Conservation (phyloP, 495 filamentous ascomycete species). For the Cercophora samala region DNA sequence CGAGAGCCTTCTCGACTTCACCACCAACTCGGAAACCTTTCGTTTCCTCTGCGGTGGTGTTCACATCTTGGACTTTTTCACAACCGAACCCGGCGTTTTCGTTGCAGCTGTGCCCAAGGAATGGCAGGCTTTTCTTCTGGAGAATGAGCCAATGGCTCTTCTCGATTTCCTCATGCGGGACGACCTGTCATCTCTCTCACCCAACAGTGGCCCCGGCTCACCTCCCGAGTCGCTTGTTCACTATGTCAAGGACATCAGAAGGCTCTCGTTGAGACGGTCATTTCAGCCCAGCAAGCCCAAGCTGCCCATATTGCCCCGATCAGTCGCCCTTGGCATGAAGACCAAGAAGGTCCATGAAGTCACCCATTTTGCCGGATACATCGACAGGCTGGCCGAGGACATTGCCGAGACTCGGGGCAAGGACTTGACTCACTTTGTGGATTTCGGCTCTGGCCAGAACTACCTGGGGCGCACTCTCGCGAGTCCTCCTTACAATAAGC, state of each 20-base stretch:
- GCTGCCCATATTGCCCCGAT: slow-evolving; percentile 55
- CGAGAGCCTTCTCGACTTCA: slow-evolving; percentile 71
- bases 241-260: slow-evolving; percentile 73
- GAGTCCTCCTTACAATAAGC: slow-evolving; percentile 74
- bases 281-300: slow-evolving; percentile 45
- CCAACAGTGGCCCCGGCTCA: slow-evolving; percentile 33
- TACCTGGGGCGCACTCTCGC: slow-evolving; percentile 89
- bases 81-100: slow-evolving; percentile 74
- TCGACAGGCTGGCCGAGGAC: slow-evolving; percentile 53
- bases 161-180: slow-evolving; percentile 76
- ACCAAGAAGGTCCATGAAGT: slow-evolving; percentile 96
- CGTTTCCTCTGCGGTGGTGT: slow-evolving; percentile 87
- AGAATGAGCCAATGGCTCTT: slow-evolving; percentile 65
- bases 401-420: slow-evolving; percentile 38
- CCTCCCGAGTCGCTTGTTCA: slow-evolving; percentile 66
- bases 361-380: slow-evolving; percentile 55
- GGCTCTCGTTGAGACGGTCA: slow-evolving; percentile 62
- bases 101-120: slow-evolving; percentile 65
- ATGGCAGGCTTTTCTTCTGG: slow-evolving; percentile 75
- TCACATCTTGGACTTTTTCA: slow-evolving; percentile 95
- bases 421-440: slow-evolving; percentile 81
- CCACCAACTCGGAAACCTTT: slow-evolving; percentile 71
- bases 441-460: slow-evolving; percentile 95
- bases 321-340: slow-evolving; percentile 88
- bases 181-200: slow-evolving; percentile 51